Evolutionary conservation across 2,329 filamentous ascomycete genomes (phyloP), one percentile per base, ranked within the genome.

Genomic region (Chaetomiaceae sp.): DNA sequence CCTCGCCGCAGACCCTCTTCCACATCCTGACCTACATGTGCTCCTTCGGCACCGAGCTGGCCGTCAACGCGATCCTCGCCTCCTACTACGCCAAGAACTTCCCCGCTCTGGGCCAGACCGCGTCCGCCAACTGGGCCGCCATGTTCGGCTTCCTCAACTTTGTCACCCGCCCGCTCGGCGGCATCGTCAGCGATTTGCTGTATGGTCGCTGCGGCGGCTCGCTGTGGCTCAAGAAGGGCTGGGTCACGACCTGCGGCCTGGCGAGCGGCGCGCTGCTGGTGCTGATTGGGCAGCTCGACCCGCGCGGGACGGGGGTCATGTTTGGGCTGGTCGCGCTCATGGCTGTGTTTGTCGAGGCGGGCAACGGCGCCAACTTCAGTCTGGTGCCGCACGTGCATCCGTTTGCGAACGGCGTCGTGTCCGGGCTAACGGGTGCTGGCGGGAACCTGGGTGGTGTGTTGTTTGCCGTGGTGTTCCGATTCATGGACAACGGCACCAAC

Each of bases 321-420:
- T 81, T 93, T 46, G 87, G 86, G 1, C 78, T 95, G 6, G 70
- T 94, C 8, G 82, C 83, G 1, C 76, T 87, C 9, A 76, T 89
- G 68, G 87, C 86, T 1, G 75, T 95, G 62, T 95, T 95, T 69
- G 68, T 89, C 35, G 88, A 94, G 63, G 87, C 85, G 2, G 83
- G 82, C 34, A 95, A 95, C 61, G 90, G 90, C 0, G 82, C 87
- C 33, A 93, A 87, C 68, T 95, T 93, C 65, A 80, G 87, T 0
- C 75, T 95, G 6, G 84, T 95, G 19, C 88, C 89, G 3, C 90
- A 95, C 61, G 84, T 95, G 1, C 85, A 90, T 65, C 87, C 88
- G 1, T 76, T 75, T 50, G 86, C 88, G 50, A 95, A 95, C 64
- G 89, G 88, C 12, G 63, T 76, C 46, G 75, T 95, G 6, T 86